Base-by-base conservation (phyloP, 2,329 filamentous ascomycete species). In the Pseudogymnoascus sp. region DNA sequence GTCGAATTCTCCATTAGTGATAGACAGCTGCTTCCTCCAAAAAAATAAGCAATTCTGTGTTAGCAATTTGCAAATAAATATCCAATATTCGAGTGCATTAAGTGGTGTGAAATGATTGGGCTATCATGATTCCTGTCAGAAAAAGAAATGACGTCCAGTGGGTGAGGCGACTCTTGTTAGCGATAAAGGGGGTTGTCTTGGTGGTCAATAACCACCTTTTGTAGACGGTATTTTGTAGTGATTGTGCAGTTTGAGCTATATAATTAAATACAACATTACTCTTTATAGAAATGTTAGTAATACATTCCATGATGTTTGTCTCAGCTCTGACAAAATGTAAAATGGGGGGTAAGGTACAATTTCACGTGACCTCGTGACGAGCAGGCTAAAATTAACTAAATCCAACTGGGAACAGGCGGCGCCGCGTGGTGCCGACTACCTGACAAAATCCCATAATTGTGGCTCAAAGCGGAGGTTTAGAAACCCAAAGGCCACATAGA, bases 401-500 rank as follows among this genome's bases (percentile, higher is more conserved):
- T 19, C 50, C 50, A 56, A 56, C 50, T 56, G 50, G 50, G 50
- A 16, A 56, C n/a, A 33, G 50, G 50, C 50, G 50, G 50, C 50
- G 50, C 50, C 50, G 50, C 50, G 50, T 56, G 50, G 50, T 33
- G 50, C 50, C 50, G 50, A 56, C 28, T 56, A 56, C 50, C 50
- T 56, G 26, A 35, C 50, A 56, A 56, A 56, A 56, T 56, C 50
- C 50, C 28, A 56, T 56, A 56, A 56, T 56, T 56, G 50, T 56
- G 50, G 50, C 50, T 56, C 28, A 28, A 56, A 56, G 14, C n/a
- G 50, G 50, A 56, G 28, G 16, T 56, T 56, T 56, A 4, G 50
- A 56, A 56, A 56, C 50, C 28, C 50, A 56, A 56, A 56, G 59
- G 59, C 59, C 59, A 60, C 59, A 60, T 60, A 60, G 33, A 28